Conservation (phyloP, 2,329 filamentous ascomycete species). For the Xylariales sp. region DNA sequence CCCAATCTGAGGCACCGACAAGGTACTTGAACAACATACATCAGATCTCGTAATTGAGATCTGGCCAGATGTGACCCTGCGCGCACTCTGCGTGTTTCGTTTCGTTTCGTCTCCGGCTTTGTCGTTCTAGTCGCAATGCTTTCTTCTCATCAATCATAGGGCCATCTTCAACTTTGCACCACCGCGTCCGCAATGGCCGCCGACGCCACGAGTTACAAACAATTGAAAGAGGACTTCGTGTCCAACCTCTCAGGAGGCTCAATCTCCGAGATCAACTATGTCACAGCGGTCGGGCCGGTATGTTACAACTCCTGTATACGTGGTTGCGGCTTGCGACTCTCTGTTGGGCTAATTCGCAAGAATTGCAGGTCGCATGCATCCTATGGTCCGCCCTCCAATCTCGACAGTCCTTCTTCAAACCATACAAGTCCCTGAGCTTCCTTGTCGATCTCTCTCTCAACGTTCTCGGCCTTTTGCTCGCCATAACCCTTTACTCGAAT, state of each 20-base stretch:
- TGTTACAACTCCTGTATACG: constrained; percentile 47
- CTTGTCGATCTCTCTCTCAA: constrained; percentile 89
- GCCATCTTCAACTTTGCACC: neutral
- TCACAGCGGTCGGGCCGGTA: constrained; percentile 88
- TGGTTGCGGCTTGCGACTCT: neutral
- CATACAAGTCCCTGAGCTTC: constrained; percentile 75
- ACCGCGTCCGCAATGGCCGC: constrained; percentile 44
- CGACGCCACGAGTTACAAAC: constrained; percentile 77
- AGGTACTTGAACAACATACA: constrained; percentile 7
- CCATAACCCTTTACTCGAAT: constrained; percentile 85
- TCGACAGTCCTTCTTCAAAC: constrained; percentile 83
- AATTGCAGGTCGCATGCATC: constrained; percentile 77
- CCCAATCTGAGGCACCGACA: constrained; percentile 5
- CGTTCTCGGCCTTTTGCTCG: constrained; percentile 82
- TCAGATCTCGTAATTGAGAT: constrained; percentile 31
- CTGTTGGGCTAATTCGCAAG: constrained; percentile 36
- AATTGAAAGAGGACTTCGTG: constrained; percentile 94
- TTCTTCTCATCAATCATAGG: constrained; percentile 7
- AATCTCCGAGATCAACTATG: constrained; percentile 85
- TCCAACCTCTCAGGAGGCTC: constrained; percentile 88
- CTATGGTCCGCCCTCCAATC: constrained; percentile 92
- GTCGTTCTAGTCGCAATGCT: constrained; percentile 9
- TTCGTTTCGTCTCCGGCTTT: neutral
- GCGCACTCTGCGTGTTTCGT: neutral
- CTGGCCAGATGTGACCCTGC: constrained; percentile 29